Percentiles rank a stretch among this genome's conserved stretches.
phyloP scores from a whole-genome alignment of 2,329 filamentous ascomycete species.

The Exophiala spinifera region DNA sequence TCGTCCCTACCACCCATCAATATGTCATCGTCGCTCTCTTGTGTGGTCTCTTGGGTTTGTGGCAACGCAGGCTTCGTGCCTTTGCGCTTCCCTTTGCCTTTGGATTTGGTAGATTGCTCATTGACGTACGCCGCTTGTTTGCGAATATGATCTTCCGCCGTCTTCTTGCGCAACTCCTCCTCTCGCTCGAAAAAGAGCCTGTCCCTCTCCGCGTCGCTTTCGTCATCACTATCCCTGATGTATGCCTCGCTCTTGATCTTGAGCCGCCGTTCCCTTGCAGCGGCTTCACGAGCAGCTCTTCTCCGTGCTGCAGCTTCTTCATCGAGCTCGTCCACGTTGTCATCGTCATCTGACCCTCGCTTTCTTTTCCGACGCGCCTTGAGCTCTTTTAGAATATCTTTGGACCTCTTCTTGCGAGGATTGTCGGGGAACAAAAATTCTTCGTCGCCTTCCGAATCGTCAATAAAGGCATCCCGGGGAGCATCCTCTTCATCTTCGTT shows the following conservation, averaged over 20 bases:
- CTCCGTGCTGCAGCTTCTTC: constrained; percentile 59
- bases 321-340: constrained; percentile 55
- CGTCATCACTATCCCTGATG: constrained; percentile 82
- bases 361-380: constrained; percentile 59
- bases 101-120: constrained; percentile 3
- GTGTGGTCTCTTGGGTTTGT: constrained; percentile 3
- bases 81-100: constrained; percentile 2
- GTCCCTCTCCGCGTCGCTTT: constrained; percentile 74
- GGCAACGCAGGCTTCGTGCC: constrained; percentile 8
- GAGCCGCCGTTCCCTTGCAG: constrained; percentile 70
- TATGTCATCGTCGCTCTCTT: constrained; percentile 24
- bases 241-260: constrained; percentile 83
- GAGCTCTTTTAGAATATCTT: constrained; percentile 47
- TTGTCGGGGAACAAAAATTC: constrained; percentile 65
- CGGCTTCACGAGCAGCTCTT: constrained; percentile 60
- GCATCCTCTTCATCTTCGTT: constrained; percentile 34
- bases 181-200: constrained; percentile 75
- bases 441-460: constrained; percentile 61
- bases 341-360: constrained; percentile 44
- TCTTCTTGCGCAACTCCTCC: constrained; percentile 59
- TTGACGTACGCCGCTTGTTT: constrained; percentile 43
- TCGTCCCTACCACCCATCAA: constrained; percentile 20
- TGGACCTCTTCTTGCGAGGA: constrained; percentile 45
- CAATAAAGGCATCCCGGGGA: constrained; percentile 57
- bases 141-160: constrained; percentile 48